Percentiles rank a stretch among this genome's conserved stretches.
These are phyloP conservation scores for Krasilnikovozyma curviuscula DNA, from an alignment of 768 basidiomycete genomes.

Conservation along the genomic window DNA sequence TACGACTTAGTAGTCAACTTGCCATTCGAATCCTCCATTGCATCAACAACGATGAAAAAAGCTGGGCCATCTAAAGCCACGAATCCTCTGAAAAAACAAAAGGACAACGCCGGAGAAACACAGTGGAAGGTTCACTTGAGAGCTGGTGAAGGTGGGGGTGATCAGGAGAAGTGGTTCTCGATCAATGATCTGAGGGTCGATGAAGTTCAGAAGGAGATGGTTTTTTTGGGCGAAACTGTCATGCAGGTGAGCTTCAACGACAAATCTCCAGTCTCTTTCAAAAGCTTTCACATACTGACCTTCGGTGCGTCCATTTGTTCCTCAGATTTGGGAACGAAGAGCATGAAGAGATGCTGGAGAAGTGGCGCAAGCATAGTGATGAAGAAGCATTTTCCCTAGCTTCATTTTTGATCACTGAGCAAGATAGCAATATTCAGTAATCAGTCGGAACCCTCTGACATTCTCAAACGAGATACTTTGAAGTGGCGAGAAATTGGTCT, in stretches of 20 bases:
- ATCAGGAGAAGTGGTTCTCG: slow-evolving; percentile 84
- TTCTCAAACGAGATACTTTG: no score
- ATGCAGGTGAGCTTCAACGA: slow-evolving; percentile 77
- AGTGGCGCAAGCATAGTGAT: no score
- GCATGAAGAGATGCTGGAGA: no score
- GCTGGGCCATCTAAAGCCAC: slow-evolving; percentile 18
- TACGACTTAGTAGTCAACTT: slow-evolving; percentile 96
- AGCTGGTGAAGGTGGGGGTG: slow-evolving; percentile 43
- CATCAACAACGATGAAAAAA: slow-evolving; percentile 69
- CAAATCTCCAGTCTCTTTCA: no score
- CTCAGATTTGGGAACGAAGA: no score
- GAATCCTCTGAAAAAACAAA: slow-evolving; percentile 14
- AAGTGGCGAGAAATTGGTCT: no score
- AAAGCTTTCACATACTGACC: no score
- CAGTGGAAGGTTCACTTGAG: slow-evolving; percentile 57
- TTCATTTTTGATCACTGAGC: no score
- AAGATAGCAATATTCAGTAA: no score
- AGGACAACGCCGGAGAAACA: slow-evolving; percentile 62
- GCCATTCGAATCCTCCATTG: slow-evolving; percentile 69
- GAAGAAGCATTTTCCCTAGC: no score
- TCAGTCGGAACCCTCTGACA: no score
- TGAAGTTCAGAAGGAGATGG: slow-evolving; percentile 93
- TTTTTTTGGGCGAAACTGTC: slow-evolving; percentile 89
- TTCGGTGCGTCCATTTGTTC: no score
- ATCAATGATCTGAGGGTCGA: slow-evolving; percentile 92